Evolutionary conservation across 345 rosid genomes (phyloP), one percentile per base, ranked within the genome.

Genomic region (Ricinus communis): DNA sequence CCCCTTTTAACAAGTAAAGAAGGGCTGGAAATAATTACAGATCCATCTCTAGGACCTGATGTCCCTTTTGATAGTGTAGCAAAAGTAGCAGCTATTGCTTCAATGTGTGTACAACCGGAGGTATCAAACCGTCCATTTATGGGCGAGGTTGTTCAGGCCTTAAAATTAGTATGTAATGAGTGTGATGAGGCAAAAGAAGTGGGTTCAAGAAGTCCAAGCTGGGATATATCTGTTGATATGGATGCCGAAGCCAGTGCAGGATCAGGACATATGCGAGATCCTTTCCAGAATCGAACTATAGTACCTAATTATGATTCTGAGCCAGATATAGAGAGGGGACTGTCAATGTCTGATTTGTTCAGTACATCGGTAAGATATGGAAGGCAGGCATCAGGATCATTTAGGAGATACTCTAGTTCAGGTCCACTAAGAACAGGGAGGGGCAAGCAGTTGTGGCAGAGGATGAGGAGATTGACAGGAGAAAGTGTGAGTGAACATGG

Each of bases 91-190:
- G 97, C 97, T 0, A 95, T 95, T 69, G 99, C 99, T 70, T 95
- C 99, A 0, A 92, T 90, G 97, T 92, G 97, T 46, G 99, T 92
- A 64, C 99, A 95, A 68, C 93, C 88, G 1, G 99, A 95, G 85
- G 99, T 90, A 52, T 89, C 95, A 0, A 90, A 95, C 86, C 95
- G 97, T 22, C 97, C 98, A 53, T 91, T 91, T 79, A 94, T 91
- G 98, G 97, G 99, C 3, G 99, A 95, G 80, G 97, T 95, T 27
- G 97, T 95, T 67, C 99, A 95, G 79, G 99, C 99, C 58, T 81
- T 95, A 72, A 95, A 95, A 79, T 84, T 95, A 27, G 95, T 95
- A 2, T 84, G 89, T 69, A 87, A 90, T 19, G 97, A 94, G 77
- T 91, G 96, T 28, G 88, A 92, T n/a, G 96, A 87, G 81, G 90